Evolutionary conservation across 2,329 filamentous ascomycete genomes (phyloP).

Genomic region (Purpureocillium takamizusanense): DNA sequence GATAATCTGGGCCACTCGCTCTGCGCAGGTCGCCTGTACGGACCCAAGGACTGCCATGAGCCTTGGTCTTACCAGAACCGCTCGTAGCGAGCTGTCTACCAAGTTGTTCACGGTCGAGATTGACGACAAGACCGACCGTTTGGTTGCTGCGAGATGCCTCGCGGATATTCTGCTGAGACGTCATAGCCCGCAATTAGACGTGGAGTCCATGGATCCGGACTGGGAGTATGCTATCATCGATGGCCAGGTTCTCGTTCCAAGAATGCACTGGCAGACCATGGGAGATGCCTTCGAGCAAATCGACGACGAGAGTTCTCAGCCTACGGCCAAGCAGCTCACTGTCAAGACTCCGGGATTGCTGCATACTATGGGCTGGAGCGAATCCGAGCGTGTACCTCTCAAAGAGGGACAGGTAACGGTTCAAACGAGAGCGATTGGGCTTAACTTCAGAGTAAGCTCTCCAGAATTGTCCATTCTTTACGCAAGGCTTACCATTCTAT

Average conservation of each 20-base stretch:
- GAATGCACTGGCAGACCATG: constrained; percentile 6
- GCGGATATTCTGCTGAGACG: neutral
- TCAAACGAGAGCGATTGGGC: constrained; percentile 13
- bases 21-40: constrained; percentile 2
- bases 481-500: constrained; percentile 9
- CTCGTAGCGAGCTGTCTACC: constrained; percentile 4
- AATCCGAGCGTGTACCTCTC: neutral
- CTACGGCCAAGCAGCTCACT: neutral
- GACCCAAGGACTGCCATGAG: constrained; percentile 4
- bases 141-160: neutral
- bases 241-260: constrained; percentile 2
- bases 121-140: neutral
- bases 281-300: constrained; percentile 1
- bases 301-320: neutral
- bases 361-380: constrained; percentile 4
- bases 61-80: constrained; percentile 3
- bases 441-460: constrained; percentile 12
- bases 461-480: no score
- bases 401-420: constrained; percentile 3
- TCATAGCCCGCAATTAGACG: neutral
- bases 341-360: constrained; percentile 2
- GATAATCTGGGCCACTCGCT: constrained; percentile 1
- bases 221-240: constrained; percentile 4
- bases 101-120: constrained; percentile 4
- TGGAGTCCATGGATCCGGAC: constrained; percentile 3